Evolutionary conservation across 345 rosid genomes (phyloP), one percentile per base, ranked within the genome.

Genomic region (Salix dunnii): DNA sequence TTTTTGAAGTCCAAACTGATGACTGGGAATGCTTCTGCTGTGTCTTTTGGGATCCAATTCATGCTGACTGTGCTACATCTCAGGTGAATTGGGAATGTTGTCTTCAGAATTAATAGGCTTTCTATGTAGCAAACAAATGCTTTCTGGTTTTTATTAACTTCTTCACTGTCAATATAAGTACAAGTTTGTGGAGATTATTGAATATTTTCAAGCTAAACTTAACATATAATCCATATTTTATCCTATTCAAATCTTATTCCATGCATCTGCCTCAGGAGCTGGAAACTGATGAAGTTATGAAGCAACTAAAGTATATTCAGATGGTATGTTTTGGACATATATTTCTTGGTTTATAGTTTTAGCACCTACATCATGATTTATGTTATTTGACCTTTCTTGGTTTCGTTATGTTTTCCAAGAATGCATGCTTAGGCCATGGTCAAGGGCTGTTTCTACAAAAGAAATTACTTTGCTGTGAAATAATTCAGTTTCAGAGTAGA

Each of bases 21-120:
- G 80, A 89, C 53, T 96, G 99, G 98, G 98, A 92, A 74, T 96
- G 99, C 88, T 96, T 86, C 80, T 88, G 92, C 79, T 86, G 88
- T 81, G 79, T 96, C 76, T 82, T 80, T 27, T 94, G 98, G 99
- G 96, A 96, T 82, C 97, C 97, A 55, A 62, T 79, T 25, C 97
- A 76, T 82, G 91, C 99, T 42, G 98, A 96, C 86, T 96, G 99
- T 80, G 91, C 93, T 33, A 94, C 79, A 69, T 93, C 91, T 82
- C 99, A 96, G 99, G 99, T 93, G 64, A 77, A 48, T 74, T 40
- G 17, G 38, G 62, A 17, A n/a, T 30, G 16, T 12, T n/a, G 14
- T 27, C 58, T 64, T 42, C 28, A 14, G 25, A 30, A 20, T 78
- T 12, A 42, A 17, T 68, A 51, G 51, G 31, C 66, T 42, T 77